Evolutionary conservation across 257 asterid species (phyloP).

Genomic region (Rehmannia glutinosa): DNA sequence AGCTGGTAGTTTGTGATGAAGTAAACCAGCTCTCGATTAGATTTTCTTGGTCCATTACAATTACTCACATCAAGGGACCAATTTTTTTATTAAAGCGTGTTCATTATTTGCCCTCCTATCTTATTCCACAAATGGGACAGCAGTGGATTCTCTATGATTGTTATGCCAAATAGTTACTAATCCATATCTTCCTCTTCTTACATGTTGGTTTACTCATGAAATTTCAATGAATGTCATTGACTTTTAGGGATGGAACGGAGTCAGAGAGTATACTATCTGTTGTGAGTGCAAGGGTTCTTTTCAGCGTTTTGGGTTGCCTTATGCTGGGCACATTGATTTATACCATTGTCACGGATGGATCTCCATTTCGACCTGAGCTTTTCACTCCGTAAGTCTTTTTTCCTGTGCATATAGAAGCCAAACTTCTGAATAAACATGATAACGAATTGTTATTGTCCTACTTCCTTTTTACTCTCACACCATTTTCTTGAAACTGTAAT

Average conservation of each 20-base stretch:
- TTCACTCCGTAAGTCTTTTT: conserved; percentile 59
- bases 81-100: no score
- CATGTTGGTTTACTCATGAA: no score
- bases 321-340: conserved; percentile 71
- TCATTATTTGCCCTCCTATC: neutral
- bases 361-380: conserved; percentile 67
- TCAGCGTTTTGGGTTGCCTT: conserved; percentile 57
- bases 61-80: no score
- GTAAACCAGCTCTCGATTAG: neutral
- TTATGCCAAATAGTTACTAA: no score
- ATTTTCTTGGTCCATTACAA: neutral
- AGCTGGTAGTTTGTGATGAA: neutral
- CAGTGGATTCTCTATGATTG: neutral
- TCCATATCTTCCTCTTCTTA: no score
- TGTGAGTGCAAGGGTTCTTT: conserved; percentile 49
- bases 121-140: neutral
- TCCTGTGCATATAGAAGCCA: no score
- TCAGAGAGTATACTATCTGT: conserved; percentile 44
- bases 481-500: neutral
- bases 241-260: conserved; percentile 42
- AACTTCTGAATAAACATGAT: no score
- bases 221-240: neutral
- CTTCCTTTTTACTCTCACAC: no score
- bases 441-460: no score
- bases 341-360: conserved; percentile 60